Conservation (phyloP, 2,329 filamentous ascomycete species). For the Remersonia thermophila region DNA sequence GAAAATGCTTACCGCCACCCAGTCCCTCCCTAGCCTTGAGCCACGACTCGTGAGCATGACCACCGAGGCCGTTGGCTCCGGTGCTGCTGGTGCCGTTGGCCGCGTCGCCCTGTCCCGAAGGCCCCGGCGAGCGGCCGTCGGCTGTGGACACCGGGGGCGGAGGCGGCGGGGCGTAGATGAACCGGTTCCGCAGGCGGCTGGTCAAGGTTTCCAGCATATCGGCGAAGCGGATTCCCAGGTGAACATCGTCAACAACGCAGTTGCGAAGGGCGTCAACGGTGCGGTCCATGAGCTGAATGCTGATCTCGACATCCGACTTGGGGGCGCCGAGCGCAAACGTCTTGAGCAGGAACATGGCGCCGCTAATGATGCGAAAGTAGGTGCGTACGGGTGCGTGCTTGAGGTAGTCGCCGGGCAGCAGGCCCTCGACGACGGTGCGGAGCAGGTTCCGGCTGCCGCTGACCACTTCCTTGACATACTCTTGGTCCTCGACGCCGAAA, state of each 20-base stretch:
- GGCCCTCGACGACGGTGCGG: conserved; percentile 61
- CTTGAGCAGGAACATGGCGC: conserved; percentile 74
- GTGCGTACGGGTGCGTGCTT: conserved; percentile 75
- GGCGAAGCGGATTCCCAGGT: conserved; percentile 72
- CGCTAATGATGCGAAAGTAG: conserved; percentile 76
- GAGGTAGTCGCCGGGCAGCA: conserved; percentile 62
- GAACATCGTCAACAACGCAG: conserved; percentile 74
- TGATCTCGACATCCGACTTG: conserved; percentile 64
- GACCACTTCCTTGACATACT: conserved; percentile 65
- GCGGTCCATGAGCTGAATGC: conserved; percentile 61
- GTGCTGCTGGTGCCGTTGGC: conserved; percentile 6
- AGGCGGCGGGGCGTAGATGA: conserved; percentile 51
- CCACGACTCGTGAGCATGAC: conserved; percentile 14
- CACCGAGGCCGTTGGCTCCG: neutral
- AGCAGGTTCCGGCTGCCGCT: conserved; percentile 68
- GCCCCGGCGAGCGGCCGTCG: conserved; percentile 20
- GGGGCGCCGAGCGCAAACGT: conserved; percentile 73
- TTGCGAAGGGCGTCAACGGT: conserved; percentile 63
- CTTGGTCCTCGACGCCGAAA: conserved; percentile 54
- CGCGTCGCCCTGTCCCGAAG: conserved; percentile 19
- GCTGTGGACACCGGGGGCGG: conserved; percentile 25
- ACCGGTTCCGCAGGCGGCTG: conserved; percentile 58
- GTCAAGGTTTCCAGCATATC: conserved; percentile 72
- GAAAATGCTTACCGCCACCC: conserved; percentile 25
- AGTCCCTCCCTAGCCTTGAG: conserved; percentile 29